phyloP scores from a whole-genome alignment of 805 yeast genomes.

The Henningerozyma blattae region DNA sequence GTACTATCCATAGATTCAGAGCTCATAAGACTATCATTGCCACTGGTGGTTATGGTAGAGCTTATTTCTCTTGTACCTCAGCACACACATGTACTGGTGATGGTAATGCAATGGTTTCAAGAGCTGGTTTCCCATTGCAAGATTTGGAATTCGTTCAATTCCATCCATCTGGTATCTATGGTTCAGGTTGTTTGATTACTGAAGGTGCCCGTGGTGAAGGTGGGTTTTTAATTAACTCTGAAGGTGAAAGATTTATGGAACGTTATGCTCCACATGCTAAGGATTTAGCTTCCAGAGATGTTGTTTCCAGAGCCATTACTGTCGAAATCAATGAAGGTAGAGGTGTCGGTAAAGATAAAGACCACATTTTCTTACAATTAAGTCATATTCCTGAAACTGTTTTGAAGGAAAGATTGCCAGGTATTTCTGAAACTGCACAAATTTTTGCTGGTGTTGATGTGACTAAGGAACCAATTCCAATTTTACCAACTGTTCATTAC shows the following conservation, averaged over 20 bases:
- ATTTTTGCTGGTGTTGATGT: conserved; percentile 99
- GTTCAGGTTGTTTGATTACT: conserved; percentile 96
- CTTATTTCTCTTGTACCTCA: conserved; percentile 96
- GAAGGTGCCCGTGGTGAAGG: conserved; percentile 99
- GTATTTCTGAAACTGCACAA: conserved; percentile 97
- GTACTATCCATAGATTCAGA: conserved; percentile 94
- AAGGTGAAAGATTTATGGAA: conserved; percentile 99
- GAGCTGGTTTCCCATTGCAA: conserved; percentile 97
- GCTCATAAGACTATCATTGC: conserved; percentile 95
- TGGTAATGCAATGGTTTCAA: conserved; percentile 94
- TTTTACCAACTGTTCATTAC: conserved; percentile 95
- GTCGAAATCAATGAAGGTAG: conserved; percentile 98
- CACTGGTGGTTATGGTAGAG: conserved; percentile 98
- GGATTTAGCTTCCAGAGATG: conserved; percentile 97
- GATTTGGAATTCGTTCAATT: conserved; percentile 96
- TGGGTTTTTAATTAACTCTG: conserved; percentile 89
- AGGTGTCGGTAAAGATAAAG: conserved; percentile 95
- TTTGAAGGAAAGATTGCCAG: conserved; percentile 91
- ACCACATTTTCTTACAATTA: conserved; percentile 90
- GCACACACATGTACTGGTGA: conserved; percentile 99
- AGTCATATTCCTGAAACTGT: conserved; percentile 89
- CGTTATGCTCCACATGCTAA: conserved; percentile 98
- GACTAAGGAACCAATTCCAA: conserved; percentile 98
- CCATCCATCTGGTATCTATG: conserved; percentile 99
- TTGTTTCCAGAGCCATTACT: conserved; percentile 95